Evolutionary conservation across 176 grass and related monocot genomes (phyloP).

Genomic region (Carex scoparia): DNA sequence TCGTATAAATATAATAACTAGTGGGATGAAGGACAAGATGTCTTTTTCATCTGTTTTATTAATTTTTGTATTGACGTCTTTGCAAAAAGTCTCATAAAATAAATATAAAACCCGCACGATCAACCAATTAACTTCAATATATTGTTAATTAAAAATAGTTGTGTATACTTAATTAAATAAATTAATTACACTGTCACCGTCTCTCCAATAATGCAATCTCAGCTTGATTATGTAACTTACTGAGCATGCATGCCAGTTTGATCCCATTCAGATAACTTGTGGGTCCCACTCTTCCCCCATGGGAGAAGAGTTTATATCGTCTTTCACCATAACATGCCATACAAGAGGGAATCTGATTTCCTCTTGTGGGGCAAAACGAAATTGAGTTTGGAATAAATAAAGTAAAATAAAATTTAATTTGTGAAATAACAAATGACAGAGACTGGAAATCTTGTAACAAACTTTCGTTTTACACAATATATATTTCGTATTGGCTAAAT

Average conservation of each 20-base stretch:
- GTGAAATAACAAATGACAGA: too few species aligned
- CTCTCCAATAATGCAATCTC: background rate
- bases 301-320: background rate
- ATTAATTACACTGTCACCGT: background rate
- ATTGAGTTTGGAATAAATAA: too few species aligned
- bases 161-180: background rate
- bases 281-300: background rate
- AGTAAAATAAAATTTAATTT: too few species aligned
- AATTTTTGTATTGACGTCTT: background rate
- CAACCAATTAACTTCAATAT: slow-evolving; percentile 8
- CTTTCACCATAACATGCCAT: background rate
- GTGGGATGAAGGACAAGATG: background rate
- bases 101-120: background rate
- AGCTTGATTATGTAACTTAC: background rate
- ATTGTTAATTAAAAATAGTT: background rate
- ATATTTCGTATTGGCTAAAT: too few species aligned
- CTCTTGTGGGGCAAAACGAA: too few species aligned
- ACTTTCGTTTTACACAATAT: too few species aligned
- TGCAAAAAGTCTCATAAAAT: background rate
- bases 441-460: too few species aligned
- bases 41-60: background rate
- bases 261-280: slow-evolving; percentile 5
- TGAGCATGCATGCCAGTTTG: background rate
- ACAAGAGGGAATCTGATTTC: too few species aligned
- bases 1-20: background rate